Conservation (phyloP, 1,284 basidiomycete genomes). For the Amylostereum chailletii region DNA sequence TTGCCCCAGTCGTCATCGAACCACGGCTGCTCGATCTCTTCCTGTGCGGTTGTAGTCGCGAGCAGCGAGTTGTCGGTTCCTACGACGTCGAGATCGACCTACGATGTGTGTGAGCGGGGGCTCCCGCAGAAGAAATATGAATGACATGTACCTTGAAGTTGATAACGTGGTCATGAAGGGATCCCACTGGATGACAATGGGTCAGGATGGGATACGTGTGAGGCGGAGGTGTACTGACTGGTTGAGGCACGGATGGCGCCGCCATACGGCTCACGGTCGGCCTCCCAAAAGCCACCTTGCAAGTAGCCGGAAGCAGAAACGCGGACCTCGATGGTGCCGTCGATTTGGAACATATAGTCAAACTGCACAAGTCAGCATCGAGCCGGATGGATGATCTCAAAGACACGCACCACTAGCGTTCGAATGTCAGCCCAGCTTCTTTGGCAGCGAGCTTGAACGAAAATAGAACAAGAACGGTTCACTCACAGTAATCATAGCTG, state of each 20-base stretch:
- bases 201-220: background rate
- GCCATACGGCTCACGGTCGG: constrained; percentile 42
- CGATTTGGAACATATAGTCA: constrained; percentile 59
- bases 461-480: constrained; percentile 18
- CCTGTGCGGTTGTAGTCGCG: constrained; percentile 37
- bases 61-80: constrained; percentile 53
- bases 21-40: constrained; percentile 45
- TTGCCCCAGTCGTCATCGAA: constrained; percentile 54
- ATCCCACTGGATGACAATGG: constrained; percentile 41
- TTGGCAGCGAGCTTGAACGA: background rate
- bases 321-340: constrained; percentile 58
- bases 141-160: constrained; percentile 40
- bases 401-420: too few species aligned
- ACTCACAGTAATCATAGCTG: constrained; percentile 49
- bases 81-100: constrained; percentile 52
- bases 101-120: constrained; percentile 7
- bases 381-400: too few species aligned
- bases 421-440: constrained; percentile 18
- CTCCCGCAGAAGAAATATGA: background rate
- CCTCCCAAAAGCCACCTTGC: constrained; percentile 52
- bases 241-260: constrained; percentile 44
- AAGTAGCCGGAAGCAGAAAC: constrained; percentile 62
- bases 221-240: constrained; percentile 25
- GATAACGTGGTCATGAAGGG: constrained; percentile 63
- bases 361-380: constrained; percentile 24